phyloP scores from a whole-genome alignment of 2,329 filamentous ascomycete species.

The Fusarium mundagurra region DNA sequence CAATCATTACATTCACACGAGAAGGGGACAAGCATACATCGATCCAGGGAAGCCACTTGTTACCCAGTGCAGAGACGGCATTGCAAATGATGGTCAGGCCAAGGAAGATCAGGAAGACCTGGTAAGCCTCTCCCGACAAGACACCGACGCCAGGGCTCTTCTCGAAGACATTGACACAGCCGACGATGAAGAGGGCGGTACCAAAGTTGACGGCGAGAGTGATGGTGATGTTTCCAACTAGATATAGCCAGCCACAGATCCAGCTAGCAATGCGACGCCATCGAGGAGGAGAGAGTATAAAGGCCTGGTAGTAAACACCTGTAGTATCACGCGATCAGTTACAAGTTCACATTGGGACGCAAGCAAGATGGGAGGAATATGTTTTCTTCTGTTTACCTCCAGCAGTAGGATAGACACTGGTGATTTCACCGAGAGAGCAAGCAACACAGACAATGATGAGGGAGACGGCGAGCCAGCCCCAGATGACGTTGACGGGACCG shows the following conservation, averaged over 20 bases:
- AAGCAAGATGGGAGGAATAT: neutral
- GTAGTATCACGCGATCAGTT: neutral
- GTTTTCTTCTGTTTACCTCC: neutral
- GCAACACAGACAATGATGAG: slow-evolving; percentile 15
- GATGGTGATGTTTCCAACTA: slow-evolving; percentile 76
- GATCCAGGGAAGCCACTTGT: slow-evolving; percentile 71
- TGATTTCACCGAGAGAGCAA: slow-evolving; percentile 19
- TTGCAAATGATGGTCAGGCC: slow-evolving; percentile 73
- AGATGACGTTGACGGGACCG: slow-evolving; percentile 16
- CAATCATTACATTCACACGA: neutral
- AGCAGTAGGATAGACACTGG: slow-evolving; percentile 16
- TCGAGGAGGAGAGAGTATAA: slow-evolving; percentile 72
- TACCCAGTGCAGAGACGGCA: slow-evolving; percentile 72
- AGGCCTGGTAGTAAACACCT: slow-evolving; percentile 79
- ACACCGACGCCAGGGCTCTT: slow-evolving; percentile 54
- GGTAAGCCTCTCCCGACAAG: slow-evolving; percentile 68
- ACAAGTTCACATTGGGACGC: neutral
- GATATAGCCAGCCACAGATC: slow-evolving; percentile 72
- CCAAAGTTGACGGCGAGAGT: slow-evolving; percentile 76
- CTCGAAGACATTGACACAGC: slow-evolving; percentile 69
- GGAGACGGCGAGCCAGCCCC: slow-evolving; percentile 18
- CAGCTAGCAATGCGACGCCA: slow-evolving; percentile 73
- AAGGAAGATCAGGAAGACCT: slow-evolving; percentile 70
- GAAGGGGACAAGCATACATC: slow-evolving; percentile 43
- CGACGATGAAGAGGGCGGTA: slow-evolving; percentile 73